Evolutionary conservation across 208 protist species (phyloP).

Genomic region (Trypanosoma boissoni): DNA sequence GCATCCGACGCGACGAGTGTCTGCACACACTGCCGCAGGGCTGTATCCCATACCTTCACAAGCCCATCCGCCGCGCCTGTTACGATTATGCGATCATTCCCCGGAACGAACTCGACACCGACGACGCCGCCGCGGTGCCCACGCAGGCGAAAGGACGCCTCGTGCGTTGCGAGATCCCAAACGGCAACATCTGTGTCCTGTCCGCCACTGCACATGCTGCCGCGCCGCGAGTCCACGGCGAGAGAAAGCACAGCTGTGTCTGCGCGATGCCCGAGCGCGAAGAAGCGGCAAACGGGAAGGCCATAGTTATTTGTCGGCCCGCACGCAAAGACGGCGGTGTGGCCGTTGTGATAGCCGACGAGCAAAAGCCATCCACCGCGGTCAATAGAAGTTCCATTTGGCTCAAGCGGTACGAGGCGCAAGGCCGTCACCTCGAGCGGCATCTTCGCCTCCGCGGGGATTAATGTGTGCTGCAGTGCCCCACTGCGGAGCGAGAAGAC

Average conservation of each 20-base stretch:
- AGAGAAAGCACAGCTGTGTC: slow-evolving; percentile 88
- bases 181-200: slow-evolving; percentile 98
- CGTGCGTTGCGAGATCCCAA: slow-evolving; percentile 94
- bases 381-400: slow-evolving; percentile 15
- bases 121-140: slow-evolving; percentile 86
- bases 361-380: slow-evolving; percentile 67
- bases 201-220: slow-evolving; percentile 83
- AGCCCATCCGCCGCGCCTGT: slow-evolving; percentile 81
- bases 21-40: slow-evolving; percentile 82
- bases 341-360: slow-evolving; percentile 85
- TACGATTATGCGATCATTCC: slow-evolving; percentile 42
- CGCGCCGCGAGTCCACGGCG: slow-evolving; percentile 48
- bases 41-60: slow-evolving; percentile 86
- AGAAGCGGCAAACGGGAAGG: slow-evolving; percentile 76
- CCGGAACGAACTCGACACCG: slow-evolving; percentile 55
- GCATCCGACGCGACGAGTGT: slow-evolving; percentile 81
- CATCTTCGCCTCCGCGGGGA: slow-evolving; percentile 72
- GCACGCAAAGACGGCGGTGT: slow-evolving; percentile 74
- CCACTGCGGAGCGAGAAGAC: slow-evolving; percentile 81
- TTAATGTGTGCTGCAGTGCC: slow-evolving; percentile 61
- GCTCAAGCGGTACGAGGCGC: slow-evolving; percentile 44
- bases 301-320: slow-evolving; percentile 73
- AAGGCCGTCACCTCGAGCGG: slow-evolving; percentile 77
- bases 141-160: slow-evolving; percentile 73
- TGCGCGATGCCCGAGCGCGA: slow-evolving; percentile 78